Evolutionary conservation across 768 basidiomycete species (phyloP).

Genomic region (Hygrocybe coccinea): DNA sequence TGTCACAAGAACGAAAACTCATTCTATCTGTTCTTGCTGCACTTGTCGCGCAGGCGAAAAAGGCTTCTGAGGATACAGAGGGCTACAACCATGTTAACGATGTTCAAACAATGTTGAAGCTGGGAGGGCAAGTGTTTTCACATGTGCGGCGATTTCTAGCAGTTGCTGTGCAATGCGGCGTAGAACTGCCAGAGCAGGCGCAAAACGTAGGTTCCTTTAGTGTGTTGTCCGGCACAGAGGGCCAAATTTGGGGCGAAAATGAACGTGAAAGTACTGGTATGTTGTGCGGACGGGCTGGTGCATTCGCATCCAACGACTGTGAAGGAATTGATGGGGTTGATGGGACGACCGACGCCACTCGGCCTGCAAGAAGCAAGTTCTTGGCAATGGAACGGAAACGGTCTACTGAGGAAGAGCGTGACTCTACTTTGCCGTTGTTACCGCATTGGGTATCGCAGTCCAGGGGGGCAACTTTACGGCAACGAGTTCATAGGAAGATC

Average conservation of each 20-base stretch:
- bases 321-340: slow-evolving; percentile 14
- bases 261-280: slow-evolving; percentile 8
- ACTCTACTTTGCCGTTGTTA: slow-evolving; percentile 33
- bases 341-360: slow-evolving; percentile 28
- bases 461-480: slow-evolving; percentile 36
- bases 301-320: no score
- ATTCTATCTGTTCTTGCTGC: slow-evolving; percentile 77
- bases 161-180: slow-evolving; percentile 68
- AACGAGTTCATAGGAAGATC: slow-evolving; percentile 23
- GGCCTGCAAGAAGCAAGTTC: slow-evolving; percentile 53
- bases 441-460: slow-evolving; percentile 27
- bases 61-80: slow-evolving; percentile 48
- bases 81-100: slow-evolving; percentile 51
- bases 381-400: slow-evolving; percentile 33
- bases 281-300: no score
- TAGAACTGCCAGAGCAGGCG: slow-evolving; percentile 56
- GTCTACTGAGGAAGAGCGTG: slow-evolving; percentile 34
- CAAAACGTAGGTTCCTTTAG: slow-evolving; percentile 29
- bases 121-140: slow-evolving; percentile 76
- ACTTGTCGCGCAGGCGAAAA: slow-evolving; percentile 76
- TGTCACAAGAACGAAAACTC: slow-evolving; percentile 75
- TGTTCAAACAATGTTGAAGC: slow-evolving; percentile 71
- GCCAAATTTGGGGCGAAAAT: slow-evolving; percentile 25
- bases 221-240: slow-evolving; percentile 30
- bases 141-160: slow-evolving; percentile 77